Evolutionary conservation across 2,329 filamentous ascomycete genomes (phyloP).

Genomic region (Ascochyta clinopodiicola): DNA sequence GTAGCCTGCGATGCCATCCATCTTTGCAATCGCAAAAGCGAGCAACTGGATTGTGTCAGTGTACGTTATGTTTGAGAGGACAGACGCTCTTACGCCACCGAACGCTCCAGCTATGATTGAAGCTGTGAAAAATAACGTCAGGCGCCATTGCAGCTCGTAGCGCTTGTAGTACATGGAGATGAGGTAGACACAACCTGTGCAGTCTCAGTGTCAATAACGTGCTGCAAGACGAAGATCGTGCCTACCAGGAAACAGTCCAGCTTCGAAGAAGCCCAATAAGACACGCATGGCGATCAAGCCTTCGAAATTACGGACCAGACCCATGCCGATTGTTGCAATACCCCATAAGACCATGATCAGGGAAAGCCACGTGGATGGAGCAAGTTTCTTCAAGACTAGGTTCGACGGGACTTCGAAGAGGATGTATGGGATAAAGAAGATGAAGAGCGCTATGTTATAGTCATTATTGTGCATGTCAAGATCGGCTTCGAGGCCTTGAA

Average conservation of each 20-base stretch:
- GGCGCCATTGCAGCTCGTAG: slow-evolving; percentile 52
- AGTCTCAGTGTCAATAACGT: background rate
- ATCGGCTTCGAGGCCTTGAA: slow-evolving; percentile 49
- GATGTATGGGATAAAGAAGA: slow-evolving; percentile 50
- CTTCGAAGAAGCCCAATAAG: slow-evolving; percentile 47
- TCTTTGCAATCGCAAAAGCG: slow-evolving; percentile 62
- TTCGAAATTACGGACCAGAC: slow-evolving; percentile 54
- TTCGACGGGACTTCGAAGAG: slow-evolving; percentile 48
- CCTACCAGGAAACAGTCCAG: slow-evolving; percentile 42
- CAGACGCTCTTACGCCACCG: slow-evolving; percentile 40
- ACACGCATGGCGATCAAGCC: slow-evolving; percentile 57
- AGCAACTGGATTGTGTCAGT: slow-evolving; percentile 35
- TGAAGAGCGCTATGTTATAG: slow-evolving; percentile 49
- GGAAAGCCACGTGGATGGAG: slow-evolving; percentile 49
- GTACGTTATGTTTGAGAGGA: background rate
- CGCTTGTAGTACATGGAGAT: slow-evolving; percentile 53
- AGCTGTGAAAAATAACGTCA: slow-evolving; percentile 51
- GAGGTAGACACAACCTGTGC: slow-evolving; percentile 38
- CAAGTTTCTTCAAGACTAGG: slow-evolving; percentile 49
- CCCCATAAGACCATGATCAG: slow-evolving; percentile 50
- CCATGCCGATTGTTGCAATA: slow-evolving; percentile 53
- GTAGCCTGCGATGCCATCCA: slow-evolving; percentile 60
- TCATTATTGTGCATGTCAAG: slow-evolving; percentile 46
- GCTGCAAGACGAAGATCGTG: background rate
- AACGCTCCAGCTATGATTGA: slow-evolving; percentile 52